Evolutionary conservation across 2,329 filamentous ascomycete species (phyloP), one percentile per base, ranked within the genome.

Genomic region (Phialophora expanda): DNA sequence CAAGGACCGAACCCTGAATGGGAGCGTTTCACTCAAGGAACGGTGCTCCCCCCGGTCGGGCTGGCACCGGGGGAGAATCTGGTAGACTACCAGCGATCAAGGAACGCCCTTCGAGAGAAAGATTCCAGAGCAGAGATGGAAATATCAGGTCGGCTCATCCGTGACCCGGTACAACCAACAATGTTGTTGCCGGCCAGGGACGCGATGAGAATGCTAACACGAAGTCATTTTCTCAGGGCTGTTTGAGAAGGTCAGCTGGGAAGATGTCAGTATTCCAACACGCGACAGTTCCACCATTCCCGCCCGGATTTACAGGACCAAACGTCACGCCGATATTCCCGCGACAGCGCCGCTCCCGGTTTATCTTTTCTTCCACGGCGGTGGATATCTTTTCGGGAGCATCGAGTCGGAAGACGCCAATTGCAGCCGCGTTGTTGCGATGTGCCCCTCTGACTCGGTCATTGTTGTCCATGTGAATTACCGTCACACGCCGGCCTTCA

Each of bases 361-460:
- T 12, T 53, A 53, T 22, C 14, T 53, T 14, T 53, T 53, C 50
- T 53, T 20, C 22, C 50, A 53, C 22, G 50, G 50, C 11, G 50
- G 50, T 14, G 50, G 50, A 24, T 53, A 17, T 22, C 50, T 53
- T 24, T 53, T 53, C 22, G 50, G 50, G 14, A 17, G 14, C 50
- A 22, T 53, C 20, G 14, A 14, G 50, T 17, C 14, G 4, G 50
- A 53, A 6, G 50, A 53, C 50, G 50, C 50, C 11, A 22, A 14
- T 9, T 53, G 50, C 22, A 12, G 14, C 22, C 50, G 50, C 4
- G 22, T 53, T 28, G 50, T 24, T n/a, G 50, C 20, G 3, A 22
- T 12, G 26, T 12, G 4, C 5, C 20, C 11, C 4, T 28, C 3
- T 7, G 28, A 28, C 28, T 28, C 28, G 28, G 26, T 53, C 50